Conservation (phyloP, 2,329 filamentous ascomycete genomes). For the Cephalotrichum gorgonifer region DNA sequence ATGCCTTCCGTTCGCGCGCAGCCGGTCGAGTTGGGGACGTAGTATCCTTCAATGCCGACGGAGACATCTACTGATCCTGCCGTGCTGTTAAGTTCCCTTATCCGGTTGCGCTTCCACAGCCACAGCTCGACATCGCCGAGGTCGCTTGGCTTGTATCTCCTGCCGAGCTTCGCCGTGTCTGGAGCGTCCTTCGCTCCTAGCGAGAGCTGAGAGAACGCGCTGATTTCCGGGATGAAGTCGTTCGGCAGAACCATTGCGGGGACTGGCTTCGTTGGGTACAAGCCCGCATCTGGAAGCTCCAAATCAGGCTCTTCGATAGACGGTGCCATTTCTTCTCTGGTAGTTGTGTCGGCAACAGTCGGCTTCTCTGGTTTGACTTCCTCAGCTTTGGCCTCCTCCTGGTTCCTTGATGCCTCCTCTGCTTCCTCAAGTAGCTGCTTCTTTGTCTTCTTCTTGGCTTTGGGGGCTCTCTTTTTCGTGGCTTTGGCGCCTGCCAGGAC, state of each 20-base stretch:
- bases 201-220: conserved; percentile 30
- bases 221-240: conserved; percentile 33
- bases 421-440: conserved; percentile 62
- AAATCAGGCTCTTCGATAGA: conserved; percentile 16
- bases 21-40: conserved; percentile 77
- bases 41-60: conserved; percentile 52
- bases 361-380: conserved; percentile 16
- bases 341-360: conserved; percentile 9
- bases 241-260: conserved; percentile 34
- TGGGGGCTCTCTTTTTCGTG: conserved; percentile 45
- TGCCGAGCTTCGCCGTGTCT: conserved; percentile 36
- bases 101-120: conserved; percentile 46
- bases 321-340: conserved; percentile 11
- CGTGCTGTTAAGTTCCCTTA: conserved; percentile 42
- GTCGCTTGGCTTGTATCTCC: conserved; percentile 31
- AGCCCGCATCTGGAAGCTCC: conserved; percentile 27
- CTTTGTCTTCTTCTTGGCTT: conserved; percentile 66
- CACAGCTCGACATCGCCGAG: conserved; percentile 42
- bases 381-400: conserved; percentile 32
- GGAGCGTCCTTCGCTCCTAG: conserved; percentile 36
- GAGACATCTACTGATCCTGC: conserved; percentile 17
- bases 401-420: conserved; percentile 53
- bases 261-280: conserved; percentile 38
- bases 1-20: conserved; percentile 85
- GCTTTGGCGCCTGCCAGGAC: conserved; percentile 28